Evolutionary conservation across 192 early-diverging fungal species (phyloP).

Genomic region (Backusella westeae): DNA sequence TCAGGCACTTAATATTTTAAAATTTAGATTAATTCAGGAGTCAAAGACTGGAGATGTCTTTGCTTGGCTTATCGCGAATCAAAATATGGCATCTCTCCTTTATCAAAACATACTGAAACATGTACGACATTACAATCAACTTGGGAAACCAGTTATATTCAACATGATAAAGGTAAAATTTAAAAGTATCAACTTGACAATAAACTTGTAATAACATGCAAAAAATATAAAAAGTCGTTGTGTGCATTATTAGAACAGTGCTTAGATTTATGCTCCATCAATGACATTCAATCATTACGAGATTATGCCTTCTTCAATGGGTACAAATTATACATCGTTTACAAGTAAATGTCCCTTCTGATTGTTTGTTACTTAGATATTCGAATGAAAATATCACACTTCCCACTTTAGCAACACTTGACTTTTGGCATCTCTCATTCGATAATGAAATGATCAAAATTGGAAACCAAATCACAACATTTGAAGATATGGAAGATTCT

Average conservation of each 20-base stretch:
- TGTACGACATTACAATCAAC: background rate
- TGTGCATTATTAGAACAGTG: background rate
- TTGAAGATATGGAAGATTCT: background rate
- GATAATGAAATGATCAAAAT: slow-evolving; percentile 3
- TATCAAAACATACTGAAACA: background rate
- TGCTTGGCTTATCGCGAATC: background rate
- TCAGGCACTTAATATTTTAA: no score
- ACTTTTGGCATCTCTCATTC: slow-evolving; percentile 3
- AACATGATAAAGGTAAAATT: slow-evolving; percentile 8
- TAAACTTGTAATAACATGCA: background rate
- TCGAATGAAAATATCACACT: background rate
- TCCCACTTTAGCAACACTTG: background rate
- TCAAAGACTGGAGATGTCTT: background rate
- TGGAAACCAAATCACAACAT: slow-evolving; percentile 3
- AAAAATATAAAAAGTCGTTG: background rate
- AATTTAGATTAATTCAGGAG: background rate
- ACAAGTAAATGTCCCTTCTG: no score
- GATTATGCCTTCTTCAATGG: background rate
- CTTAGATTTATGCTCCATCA: background rate
- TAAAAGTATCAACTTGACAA: background rate
- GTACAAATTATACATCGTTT: background rate
- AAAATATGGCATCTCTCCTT: background rate
- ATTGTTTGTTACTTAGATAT: background rate
- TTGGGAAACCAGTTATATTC: background rate
- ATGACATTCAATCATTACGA: background rate